Evolutionary conservation across 345 rosid genomes (phyloP).

Genomic region (Hevea brasiliensis): DNA sequence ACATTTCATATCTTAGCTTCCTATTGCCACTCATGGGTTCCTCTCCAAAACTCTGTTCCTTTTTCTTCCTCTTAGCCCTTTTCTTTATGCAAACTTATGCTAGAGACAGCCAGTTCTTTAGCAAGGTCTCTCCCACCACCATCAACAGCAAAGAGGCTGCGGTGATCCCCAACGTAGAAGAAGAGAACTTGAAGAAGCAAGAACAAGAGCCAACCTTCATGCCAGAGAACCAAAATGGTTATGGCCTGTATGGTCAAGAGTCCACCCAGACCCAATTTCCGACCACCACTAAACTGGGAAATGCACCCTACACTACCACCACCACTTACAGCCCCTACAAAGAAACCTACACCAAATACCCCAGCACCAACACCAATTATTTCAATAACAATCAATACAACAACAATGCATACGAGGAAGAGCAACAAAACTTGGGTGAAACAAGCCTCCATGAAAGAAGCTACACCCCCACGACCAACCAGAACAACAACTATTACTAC

Average conservation of each 20-base stretch:
- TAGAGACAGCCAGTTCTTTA: conserved; percentile 28
- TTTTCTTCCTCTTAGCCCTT: conserved; percentile 21
- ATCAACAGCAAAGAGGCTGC: background rate
- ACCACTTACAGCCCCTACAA: conserved; percentile 30
- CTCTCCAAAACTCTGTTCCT: conserved; percentile 24
- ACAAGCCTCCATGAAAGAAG: conserved; percentile 16
- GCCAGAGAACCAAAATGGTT: conserved; percentile 46
- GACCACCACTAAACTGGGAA: conserved; percentile 20
- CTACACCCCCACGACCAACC: background rate
- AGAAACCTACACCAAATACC: conserved; percentile 30
- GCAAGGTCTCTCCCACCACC: conserved; percentile 30
- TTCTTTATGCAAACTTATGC: conserved; percentile 21
- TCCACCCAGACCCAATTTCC: conserved; percentile 17
- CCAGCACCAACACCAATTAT: too few species aligned
- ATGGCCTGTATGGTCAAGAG: conserved; percentile 54
- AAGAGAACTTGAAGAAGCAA: conserved; percentile 12
- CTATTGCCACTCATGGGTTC: conserved; percentile 24
- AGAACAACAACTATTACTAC: conserved; percentile 1
- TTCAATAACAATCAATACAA: background rate
- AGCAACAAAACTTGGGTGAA: conserved; percentile 20
- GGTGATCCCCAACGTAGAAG: conserved; percentile 6
- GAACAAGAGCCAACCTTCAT: conserved; percentile 36
- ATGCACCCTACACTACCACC: conserved; percentile 19
- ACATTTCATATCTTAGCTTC: background rate
- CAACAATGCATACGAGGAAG: conserved; percentile 3